phyloP scores from a whole-genome alignment of 2,329 filamentous ascomycete species.

The Penicillium rolfsii region DNA sequence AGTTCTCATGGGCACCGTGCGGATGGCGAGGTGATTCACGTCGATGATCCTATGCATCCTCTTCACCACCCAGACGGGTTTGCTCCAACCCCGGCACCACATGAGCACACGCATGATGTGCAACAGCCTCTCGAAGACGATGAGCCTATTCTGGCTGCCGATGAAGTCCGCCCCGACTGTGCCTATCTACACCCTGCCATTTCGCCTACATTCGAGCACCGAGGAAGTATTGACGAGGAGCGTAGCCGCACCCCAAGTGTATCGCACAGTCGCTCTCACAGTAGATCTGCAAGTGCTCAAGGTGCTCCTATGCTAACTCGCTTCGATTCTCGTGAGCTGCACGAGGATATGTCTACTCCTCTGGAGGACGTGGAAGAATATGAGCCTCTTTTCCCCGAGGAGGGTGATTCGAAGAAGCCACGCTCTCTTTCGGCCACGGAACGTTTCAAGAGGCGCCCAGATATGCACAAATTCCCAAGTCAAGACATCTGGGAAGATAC shows the following conservation, averaged over 20 bases:
- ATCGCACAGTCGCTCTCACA: conserved; percentile 66
- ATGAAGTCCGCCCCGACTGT: conserved; percentile 74
- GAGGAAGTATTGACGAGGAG: conserved; percentile 60
- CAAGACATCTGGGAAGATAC: conserved; percentile 98
- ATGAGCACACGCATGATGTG: conserved; percentile 51
- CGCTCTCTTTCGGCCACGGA: conserved; percentile 57
- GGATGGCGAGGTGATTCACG: conserved; percentile 65
- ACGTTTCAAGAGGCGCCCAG: conserved; percentile 58
- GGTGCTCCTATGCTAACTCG: conserved; percentile 58
- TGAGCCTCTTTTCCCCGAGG: conserved; percentile 85
- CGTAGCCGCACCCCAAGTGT: conserved; percentile 58
- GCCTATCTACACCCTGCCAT: conserved; percentile 79
- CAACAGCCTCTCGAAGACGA: conserved; percentile 61
- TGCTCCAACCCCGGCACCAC: conserved; percentile 52
- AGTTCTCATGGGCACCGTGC: conserved; percentile 24
- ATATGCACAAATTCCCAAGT: conserved; percentile 78
- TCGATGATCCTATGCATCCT: conserved; percentile 65
- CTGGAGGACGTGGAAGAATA: conserved; percentile 91
- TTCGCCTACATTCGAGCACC: conserved; percentile 69
- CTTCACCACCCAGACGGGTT: conserved; percentile 54
- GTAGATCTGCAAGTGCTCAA: conserved; percentile 66
- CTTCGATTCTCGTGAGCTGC: conserved; percentile 58
- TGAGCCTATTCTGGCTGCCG: conserved; percentile 83
- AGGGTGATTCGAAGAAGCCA: conserved; percentile 64
- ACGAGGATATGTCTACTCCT: conserved; percentile 63